phyloP scores from a whole-genome alignment of 495 filamentous ascomycete genomes.

The Ascobolus immersus region DNA sequence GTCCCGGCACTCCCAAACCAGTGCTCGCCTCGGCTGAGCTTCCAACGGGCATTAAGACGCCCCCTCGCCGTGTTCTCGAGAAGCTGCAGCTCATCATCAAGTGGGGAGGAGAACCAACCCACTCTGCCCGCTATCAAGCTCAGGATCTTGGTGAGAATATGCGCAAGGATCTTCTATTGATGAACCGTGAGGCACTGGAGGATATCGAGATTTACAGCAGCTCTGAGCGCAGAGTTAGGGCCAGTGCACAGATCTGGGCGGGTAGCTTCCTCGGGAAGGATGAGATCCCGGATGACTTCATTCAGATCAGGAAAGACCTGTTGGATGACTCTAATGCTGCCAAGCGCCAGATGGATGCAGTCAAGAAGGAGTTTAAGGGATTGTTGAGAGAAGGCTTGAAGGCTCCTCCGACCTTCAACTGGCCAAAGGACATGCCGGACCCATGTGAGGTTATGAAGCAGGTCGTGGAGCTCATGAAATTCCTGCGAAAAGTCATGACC shows the following conservation, averaged over 20 bases:
- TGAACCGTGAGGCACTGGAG: conserved; percentile 74
- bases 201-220: conserved; percentile 85
- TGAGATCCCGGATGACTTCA: conserved; percentile 56
- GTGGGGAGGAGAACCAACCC: conserved; percentile 95
- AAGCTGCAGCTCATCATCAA: conserved; percentile 96
- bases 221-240: conserved; percentile 78
- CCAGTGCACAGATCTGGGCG: conserved; percentile 91
- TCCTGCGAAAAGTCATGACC: conserved; percentile 85
- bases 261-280: conserved; percentile 74
- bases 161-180: conserved; percentile 68
- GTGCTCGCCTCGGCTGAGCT: neutral
- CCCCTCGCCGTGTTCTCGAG: conserved; percentile 71
- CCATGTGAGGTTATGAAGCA: conserved; percentile 68
- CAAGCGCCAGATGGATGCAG: conserved; percentile 90
- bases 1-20: neutral
- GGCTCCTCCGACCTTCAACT: conserved; percentile 81
- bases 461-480: conserved; percentile 93
- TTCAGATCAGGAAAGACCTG: conserved; percentile 75
- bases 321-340: conserved; percentile 94
- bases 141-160: conserved; percentile 87
- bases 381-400: conserved; percentile 66
- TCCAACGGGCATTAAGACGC: too few species aligned
- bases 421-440: conserved; percentile 81
- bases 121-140: conserved; percentile 89
- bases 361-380: conserved; percentile 94